Conservation (phyloP, 768 basidiomycete species). For the Mycena rosella region DNA sequence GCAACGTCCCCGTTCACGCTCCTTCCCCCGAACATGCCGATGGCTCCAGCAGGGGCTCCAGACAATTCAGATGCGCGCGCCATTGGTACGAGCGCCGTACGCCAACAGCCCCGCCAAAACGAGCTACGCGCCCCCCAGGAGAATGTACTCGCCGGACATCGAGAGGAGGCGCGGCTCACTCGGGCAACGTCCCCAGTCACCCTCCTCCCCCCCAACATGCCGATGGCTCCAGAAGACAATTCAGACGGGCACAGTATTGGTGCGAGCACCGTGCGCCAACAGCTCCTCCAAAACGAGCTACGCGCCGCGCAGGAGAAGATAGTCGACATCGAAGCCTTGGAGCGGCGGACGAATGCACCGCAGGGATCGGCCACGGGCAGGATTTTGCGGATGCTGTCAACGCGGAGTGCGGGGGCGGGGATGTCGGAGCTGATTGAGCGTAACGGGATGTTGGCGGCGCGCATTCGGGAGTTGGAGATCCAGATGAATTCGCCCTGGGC, state of each 20-base stretch:
- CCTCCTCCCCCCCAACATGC: too few species aligned
- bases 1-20: neutral
- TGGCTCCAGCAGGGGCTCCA: neutral
- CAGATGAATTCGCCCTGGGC: slow-evolving; percentile 1
- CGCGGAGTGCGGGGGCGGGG: neutral
- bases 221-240: neutral
- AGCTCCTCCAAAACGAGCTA: neutral
- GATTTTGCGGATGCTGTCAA: neutral
- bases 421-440: neutral
- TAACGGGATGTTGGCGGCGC: neutral
- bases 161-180: too few species aligned
- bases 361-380: neutral
- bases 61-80: neutral
- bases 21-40: too few species aligned
- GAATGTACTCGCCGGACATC: neutral
- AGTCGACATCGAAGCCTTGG: neutral
- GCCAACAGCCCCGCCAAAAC: neutral
- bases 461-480: neutral
- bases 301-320: slow-evolving; percentile 7
- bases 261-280: neutral
- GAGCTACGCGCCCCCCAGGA: slow-evolving; percentile 1
- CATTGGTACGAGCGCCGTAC: neutral
- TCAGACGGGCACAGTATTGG: too few species aligned
- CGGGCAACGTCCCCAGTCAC: neutral
- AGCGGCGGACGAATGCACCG: too few species aligned